These are phyloP conservation scores for Fusarium pininemorale DNA, from an alignment of 2,329 filamentous ascomycete species.

Conservation along the genomic window DNA sequence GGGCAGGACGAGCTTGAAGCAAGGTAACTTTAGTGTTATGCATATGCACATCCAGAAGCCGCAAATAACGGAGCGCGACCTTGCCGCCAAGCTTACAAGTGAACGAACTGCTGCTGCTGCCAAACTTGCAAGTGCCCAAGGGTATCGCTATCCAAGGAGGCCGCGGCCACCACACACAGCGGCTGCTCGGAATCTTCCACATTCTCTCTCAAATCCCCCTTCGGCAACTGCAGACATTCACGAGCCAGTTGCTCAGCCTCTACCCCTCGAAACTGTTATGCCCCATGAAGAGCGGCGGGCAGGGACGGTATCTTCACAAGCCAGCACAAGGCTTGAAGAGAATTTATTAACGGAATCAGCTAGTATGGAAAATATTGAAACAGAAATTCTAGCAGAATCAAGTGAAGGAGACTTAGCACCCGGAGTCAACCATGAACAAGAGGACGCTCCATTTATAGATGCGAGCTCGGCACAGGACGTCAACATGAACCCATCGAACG, in stretches of 20 bases:
- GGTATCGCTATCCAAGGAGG: conserved; percentile 61
- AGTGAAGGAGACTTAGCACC: not conserved
- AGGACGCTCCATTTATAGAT: not conserved
- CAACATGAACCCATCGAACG: not conserved
- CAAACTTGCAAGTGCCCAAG: conserved; percentile 62
- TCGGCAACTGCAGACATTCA: not conserved
- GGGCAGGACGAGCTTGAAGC: conserved; percentile 63
- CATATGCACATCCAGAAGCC: conserved; percentile 63
- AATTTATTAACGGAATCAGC: conserved; percentile 2
- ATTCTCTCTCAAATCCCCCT: conserved; percentile 1
- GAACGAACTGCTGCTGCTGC: conserved; percentile 69
- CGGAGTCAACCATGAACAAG: not conserved
- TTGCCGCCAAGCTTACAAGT: conserved; percentile 68
- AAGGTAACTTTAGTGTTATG: conserved; percentile 71
- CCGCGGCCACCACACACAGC: conserved; percentile 49
- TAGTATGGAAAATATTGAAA: not conserved
- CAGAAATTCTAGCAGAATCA: not conserved
- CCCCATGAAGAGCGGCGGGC: not conserved
- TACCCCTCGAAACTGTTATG: not conserved
- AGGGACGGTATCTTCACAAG: not conserved
- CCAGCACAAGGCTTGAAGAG: not conserved
- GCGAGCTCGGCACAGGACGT: not conserved
- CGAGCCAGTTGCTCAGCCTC: not conserved
- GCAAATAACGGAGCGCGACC: conserved; percentile 59
- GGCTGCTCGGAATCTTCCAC: not conserved